These are phyloP conservation scores for Globisporangium perplexum DNA, from an alignment of 352 stramenopile species.

Conservation along the genomic window DNA sequence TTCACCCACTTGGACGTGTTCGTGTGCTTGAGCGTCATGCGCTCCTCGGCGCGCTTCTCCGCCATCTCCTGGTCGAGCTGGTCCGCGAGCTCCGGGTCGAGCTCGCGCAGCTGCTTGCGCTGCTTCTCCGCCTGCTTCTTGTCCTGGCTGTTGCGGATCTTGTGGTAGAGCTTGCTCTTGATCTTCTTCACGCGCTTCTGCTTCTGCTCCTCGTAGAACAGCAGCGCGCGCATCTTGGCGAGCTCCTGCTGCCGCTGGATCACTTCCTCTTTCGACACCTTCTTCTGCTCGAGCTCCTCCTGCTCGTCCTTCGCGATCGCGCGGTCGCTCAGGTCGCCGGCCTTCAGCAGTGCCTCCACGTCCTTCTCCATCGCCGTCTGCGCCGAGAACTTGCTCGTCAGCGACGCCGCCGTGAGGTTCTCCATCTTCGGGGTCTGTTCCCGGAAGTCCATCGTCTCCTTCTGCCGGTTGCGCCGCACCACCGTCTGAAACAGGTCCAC, in stretches of 20 bases:
- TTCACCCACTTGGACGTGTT: slow-evolving; percentile 98
- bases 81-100: slow-evolving; percentile 70
- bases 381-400: slow-evolving; percentile 92
- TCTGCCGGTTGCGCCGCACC: slow-evolving; percentile 90
- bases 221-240: slow-evolving; percentile 93
- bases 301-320: slow-evolving; percentile 60
- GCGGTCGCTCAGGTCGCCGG: slow-evolving; percentile 54
- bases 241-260: slow-evolving; percentile 88
- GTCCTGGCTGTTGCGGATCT: slow-evolving; percentile 95
- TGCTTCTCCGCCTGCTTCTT: slow-evolving; percentile 86
- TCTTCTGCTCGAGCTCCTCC: slow-evolving; percentile 67
- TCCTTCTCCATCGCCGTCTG: slow-evolving; percentile 89
- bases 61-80: slow-evolving; percentile 79
- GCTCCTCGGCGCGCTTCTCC: slow-evolving; percentile 93
- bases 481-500: slow-evolving; percentile 88
- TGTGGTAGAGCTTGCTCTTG: slow-evolving; percentile 99
- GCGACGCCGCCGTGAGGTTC: slow-evolving; percentile 73
- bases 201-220: slow-evolving; percentile 99
- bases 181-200: slow-evolving; percentile 98
- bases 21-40: slow-evolving; percentile 97
- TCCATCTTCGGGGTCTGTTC: slow-evolving; percentile 79
- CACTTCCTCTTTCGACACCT: slow-evolving; percentile 75
- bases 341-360: slow-evolving; percentile 59
- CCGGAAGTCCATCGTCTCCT: slow-evolving; percentile 93
- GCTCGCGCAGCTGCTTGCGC: slow-evolving; percentile 60